Conservation (phyloP, 2,329 filamentous ascomycete species). For the Coniosporium tulheliwenetii region DNA sequence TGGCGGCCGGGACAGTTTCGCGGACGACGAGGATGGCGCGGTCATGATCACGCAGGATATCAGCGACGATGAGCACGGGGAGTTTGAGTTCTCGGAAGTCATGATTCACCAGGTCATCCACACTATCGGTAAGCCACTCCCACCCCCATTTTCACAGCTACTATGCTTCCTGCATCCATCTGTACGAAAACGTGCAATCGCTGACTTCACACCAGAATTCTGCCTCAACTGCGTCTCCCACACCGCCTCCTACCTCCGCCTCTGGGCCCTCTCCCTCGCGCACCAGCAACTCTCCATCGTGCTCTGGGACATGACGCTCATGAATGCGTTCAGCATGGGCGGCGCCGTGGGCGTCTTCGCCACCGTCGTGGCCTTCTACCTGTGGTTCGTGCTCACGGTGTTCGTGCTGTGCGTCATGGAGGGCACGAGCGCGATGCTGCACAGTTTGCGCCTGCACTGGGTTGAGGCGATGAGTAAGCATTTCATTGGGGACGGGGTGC, state of each 20-base stretch:
- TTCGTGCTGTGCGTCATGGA: constrained; percentile 85
- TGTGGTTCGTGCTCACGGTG: constrained; percentile 80
- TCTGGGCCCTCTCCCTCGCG: constrained; percentile 92
- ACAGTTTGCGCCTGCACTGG: constrained; percentile 84
- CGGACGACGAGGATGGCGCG: constrained; percentile 65
- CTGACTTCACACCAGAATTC: constrained; percentile 53
- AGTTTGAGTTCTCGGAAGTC: constrained; percentile 91
- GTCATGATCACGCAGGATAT: constrained; percentile 84
- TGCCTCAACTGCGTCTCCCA: constrained; percentile 98
- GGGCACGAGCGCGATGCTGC: constrained; percentile 89
- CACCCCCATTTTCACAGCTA: neutral
- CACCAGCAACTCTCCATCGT: constrained; percentile 96
- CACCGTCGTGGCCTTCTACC: constrained; percentile 66
- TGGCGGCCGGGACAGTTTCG: constrained; percentile 48
- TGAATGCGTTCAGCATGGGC: constrained; percentile 51
- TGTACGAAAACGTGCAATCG: neutral
- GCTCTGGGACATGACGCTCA: constrained; percentile 91
- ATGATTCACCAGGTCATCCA: constrained; percentile 99
- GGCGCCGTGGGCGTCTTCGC: constrained; percentile 60
- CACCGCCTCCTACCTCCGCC: constrained; percentile 93
- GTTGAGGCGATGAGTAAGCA: constrained; percentile 97
- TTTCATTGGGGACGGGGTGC: constrained; percentile 70
- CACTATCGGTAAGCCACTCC: constrained; percentile 63
- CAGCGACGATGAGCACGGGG: constrained; percentile 65
- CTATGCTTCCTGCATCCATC: neutral